phyloP scores from a whole-genome alignment of 23 red algal genomes.

The Pyropia yezoensis region DNA sequence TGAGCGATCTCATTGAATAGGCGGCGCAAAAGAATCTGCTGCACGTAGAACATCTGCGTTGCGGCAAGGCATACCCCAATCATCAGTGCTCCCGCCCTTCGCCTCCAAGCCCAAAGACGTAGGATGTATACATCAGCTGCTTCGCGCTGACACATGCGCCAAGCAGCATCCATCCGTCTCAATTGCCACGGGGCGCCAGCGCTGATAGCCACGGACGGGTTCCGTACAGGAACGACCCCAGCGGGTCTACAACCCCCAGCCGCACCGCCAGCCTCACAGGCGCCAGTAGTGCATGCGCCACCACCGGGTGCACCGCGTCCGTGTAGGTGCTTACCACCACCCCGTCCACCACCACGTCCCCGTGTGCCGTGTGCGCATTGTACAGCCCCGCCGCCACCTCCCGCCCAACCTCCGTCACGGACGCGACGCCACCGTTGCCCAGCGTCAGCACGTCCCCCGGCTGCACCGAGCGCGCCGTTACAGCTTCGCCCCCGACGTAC shows the following conservation, averaged over 20 bases:
- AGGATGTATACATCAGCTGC: too few species aligned
- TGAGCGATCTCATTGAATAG: too few species aligned
- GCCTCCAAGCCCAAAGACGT: too few species aligned
- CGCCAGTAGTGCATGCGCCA: conserved; percentile 3
- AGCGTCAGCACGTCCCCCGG: conserved; percentile 39
- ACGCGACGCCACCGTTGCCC: conserved; percentile 18
- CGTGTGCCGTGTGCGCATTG: conserved; percentile 7
- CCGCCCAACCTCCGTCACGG: conserved; percentile 6
- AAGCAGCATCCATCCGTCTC: too few species aligned
- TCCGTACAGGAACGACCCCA: too few species aligned
- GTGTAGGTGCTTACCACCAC: background rate
- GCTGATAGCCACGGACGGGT: too few species aligned
- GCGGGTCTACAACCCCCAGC: background rate
- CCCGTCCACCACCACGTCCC: conserved; percentile 5
- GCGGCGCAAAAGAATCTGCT: too few species aligned
- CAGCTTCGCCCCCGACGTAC: conserved; percentile 30
- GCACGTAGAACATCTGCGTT: too few species aligned
- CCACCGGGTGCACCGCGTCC: background rate
- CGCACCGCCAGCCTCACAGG: background rate
- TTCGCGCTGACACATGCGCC: too few species aligned
- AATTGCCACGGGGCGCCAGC: too few species aligned
- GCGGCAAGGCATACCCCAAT: too few species aligned
- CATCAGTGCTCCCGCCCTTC: too few species aligned
- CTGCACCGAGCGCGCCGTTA: conserved; percentile 24
- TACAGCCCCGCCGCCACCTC: background rate